phyloP scores from a whole-genome alignment of 208 protist genomes.

The Lotmaria passim region DNA sequence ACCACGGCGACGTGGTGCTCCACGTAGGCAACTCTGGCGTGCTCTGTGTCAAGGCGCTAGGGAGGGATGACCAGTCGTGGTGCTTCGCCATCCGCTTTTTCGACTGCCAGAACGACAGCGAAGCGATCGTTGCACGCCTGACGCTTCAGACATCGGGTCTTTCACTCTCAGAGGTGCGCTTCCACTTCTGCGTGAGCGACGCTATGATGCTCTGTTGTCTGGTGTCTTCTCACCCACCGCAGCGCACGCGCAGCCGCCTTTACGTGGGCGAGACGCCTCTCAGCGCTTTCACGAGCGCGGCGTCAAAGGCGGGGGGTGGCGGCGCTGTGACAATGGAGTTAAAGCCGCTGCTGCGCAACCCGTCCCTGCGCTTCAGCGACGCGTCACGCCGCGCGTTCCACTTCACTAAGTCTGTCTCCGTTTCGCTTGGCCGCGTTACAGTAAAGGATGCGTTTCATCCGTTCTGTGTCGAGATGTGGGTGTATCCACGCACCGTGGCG shows the following conservation, averaged over 20 bases:
- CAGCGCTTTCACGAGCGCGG: not conserved
- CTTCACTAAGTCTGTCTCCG: conserved; percentile 65
- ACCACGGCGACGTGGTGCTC: conserved; percentile 26
- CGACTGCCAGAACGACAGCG: not conserved
- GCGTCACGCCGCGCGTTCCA: conserved; percentile 48
- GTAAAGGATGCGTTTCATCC: conserved; percentile 82
- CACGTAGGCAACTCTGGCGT: not conserved
- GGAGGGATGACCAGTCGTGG: conserved; percentile 31
- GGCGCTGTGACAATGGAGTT: conserved; percentile 7
- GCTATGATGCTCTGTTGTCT: conserved; percentile 26
- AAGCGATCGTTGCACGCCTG: not conserved
- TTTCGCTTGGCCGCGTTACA: conserved; percentile 66
- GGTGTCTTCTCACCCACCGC: conserved; percentile 34
- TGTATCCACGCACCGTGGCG: conserved; percentile 67
- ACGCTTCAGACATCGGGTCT: conserved; percentile 19
- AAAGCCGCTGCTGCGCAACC: conserved; percentile 37
- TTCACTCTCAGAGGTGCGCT: conserved; percentile 27
- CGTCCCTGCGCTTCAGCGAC: conserved; percentile 9
- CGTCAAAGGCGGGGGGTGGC: not conserved
- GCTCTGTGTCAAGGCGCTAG: conserved; percentile 17
- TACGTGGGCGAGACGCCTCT: conserved; percentile 27
- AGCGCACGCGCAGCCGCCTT: conserved; percentile 33
- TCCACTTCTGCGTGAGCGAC: conserved; percentile 29
- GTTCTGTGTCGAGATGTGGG: conserved; percentile 90
- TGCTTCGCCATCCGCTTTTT: conserved; percentile 14